Evolutionary conservation across 495 filamentous ascomycete species (phyloP).

Genomic region (Staphylotrichum longicolle): DNA sequence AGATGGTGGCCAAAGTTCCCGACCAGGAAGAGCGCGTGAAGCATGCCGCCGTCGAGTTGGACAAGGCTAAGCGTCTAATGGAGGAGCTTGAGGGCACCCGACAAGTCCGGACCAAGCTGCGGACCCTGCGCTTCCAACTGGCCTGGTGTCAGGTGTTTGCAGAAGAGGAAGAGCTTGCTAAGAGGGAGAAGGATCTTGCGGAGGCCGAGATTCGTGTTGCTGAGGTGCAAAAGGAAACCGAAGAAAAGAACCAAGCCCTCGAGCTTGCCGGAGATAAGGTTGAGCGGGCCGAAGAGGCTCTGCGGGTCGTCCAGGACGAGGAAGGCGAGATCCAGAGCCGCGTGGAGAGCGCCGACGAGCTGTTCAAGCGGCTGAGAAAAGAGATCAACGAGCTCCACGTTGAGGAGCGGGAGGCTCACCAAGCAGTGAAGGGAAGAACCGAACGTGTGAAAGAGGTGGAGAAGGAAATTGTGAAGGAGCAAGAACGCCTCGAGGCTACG

Average conservation of each 20-base stretch:
- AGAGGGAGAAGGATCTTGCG: constrained; percentile 33
- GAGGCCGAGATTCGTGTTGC: constrained; percentile 34
- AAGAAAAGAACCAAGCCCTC: constrained; percentile 32
- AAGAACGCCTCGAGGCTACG: constrained; percentile 51
- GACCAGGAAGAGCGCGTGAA: constrained; percentile 63
- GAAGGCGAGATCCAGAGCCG: constrained; percentile 40
- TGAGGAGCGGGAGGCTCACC: constrained; percentile 49
- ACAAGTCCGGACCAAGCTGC: constrained; percentile 52
- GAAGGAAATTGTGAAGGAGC: constrained; percentile 42
- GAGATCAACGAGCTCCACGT: constrained; percentile 38
- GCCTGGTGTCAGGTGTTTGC: constrained; percentile 68
- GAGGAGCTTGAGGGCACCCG: constrained; percentile 58
- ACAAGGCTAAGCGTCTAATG: constrained; percentile 46
- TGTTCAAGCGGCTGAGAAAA: constrained; percentile 33
- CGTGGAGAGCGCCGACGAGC: constrained; percentile 37
- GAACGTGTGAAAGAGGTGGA: constrained; percentile 39
- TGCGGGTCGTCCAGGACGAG: constrained; percentile 32
- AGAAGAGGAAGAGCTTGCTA: constrained; percentile 36
- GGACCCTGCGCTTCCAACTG: constrained; percentile 56
- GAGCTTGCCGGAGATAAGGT: constrained; percentile 33
- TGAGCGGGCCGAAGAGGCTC: constrained; percentile 25
- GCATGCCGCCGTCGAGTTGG: constrained; percentile 41
- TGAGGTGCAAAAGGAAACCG: constrained; percentile 26
- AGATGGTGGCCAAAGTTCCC: constrained; percentile 45
- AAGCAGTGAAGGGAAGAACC: constrained; percentile 35